Conservation (phyloP, 768 basidiomycete genomes). For the Collybiopsis luxurians region DNA sequence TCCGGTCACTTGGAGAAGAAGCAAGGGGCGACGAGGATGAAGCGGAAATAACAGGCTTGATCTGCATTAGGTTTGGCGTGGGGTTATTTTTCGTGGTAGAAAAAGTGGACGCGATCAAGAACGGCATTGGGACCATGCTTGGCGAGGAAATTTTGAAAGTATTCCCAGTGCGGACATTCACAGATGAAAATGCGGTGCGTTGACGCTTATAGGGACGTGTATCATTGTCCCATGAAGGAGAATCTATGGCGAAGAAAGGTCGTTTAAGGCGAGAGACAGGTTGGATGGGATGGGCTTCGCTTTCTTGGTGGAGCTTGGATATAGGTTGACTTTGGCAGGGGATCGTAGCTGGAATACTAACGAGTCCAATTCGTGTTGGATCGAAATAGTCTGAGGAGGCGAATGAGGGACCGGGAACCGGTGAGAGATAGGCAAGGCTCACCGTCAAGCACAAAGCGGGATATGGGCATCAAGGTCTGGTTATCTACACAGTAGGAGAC, state of each 20-base stretch:
- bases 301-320: background rate
- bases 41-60: background rate
- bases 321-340: too few species aligned
- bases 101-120: background rate
- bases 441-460: slow-evolving; percentile 7
- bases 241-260: background rate
- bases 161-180: background rate
- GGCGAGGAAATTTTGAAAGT: background rate
- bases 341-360: background rate
- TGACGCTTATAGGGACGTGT: slow-evolving; percentile 1
- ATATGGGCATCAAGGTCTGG: background rate
- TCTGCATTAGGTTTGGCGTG: background rate
- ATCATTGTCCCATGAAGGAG: background rate
- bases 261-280: background rate
- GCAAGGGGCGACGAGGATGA: background rate
- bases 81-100: background rate
- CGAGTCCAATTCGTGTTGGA: background rate
- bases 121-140: background rate
- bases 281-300: background rate
- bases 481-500: background rate
- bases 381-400: background rate
- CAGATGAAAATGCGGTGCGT: background rate
- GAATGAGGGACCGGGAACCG: background rate
- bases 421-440: background rate
- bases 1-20: background rate